Percentiles rank a stretch among this genome's conserved stretches.
phyloP scores from a whole-genome alignment of 2,329 filamentous ascomycete species.

The Penicillium sp. region DNA sequence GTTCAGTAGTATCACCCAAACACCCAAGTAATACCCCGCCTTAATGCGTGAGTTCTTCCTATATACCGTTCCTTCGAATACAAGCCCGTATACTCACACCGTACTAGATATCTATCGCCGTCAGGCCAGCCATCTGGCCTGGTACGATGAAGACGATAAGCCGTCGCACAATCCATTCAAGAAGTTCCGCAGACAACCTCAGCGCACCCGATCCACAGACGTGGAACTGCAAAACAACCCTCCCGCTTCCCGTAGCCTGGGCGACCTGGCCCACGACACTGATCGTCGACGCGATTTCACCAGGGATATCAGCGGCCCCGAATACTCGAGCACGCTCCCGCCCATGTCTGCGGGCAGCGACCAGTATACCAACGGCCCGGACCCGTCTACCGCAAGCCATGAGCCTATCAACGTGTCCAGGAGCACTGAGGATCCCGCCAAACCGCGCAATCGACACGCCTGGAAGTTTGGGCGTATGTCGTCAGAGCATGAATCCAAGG shows the following conservation, averaged over 20 bases:
- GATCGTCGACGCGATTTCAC: constrained; percentile 23
- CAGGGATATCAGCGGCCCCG: constrained; percentile 20
- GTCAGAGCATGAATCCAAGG: constrained; percentile 9
- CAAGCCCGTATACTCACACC: constrained; percentile 4
- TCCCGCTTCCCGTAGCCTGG: constrained; percentile 19
- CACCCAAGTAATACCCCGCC: neutral
- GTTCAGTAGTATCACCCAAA: neutral
- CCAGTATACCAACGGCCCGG: constrained; percentile 11
- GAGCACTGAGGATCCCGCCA: constrained; percentile 2
- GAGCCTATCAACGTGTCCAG: constrained; percentile 29
- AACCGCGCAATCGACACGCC: constrained; percentile 22
- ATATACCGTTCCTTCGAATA: neutral
- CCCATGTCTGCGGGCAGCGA: constrained; percentile 25
- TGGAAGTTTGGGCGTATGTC: constrained; percentile 15
- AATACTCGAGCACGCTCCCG: constrained; percentile 26
- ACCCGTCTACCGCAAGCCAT: constrained; percentile 27
- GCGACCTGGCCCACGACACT: constrained; percentile 23
- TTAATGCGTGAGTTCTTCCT: neutral
- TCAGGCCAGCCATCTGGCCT: constrained; percentile 37
- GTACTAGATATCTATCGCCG: constrained; percentile 38
- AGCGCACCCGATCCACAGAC: constrained; percentile 27
- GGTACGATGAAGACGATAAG: constrained; percentile 41
- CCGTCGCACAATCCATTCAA: constrained; percentile 41
- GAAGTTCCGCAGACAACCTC: constrained; percentile 32
- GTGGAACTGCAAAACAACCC: constrained; percentile 28